Base-by-base conservation (phyloP, 371 early-diverging fungal genomes). In the Sporodiniella umbellata region DNA sequence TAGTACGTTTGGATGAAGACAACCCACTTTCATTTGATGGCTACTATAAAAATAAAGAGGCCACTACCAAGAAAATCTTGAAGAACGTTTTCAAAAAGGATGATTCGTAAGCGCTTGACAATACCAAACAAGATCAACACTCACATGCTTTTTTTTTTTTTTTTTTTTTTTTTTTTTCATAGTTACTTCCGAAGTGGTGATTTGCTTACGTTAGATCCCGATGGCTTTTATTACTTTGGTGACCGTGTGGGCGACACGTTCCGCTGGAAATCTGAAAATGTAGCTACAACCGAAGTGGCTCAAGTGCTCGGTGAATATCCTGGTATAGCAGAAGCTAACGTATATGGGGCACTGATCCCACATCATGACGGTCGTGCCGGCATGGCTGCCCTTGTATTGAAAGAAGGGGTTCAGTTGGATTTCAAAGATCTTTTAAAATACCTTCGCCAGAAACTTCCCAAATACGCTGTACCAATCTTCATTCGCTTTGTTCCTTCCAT, bases 241-340 rank as follows among this genome's bases (percentile, higher is more conserved):
- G 89, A 88, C 44, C 82, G 90, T 18, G 62, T 82, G n/a, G 89
- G 89, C 3, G 89, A 90, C 35, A 84, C 88, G 0, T 89, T 87
- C 72, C 69, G 87, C 11, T 86, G 87, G 86, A 82, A 85, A 35
- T 68, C 80, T 2, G 87, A 86, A 57, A 86, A 86, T 47, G 85
- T 86, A 12, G 70, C 83, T 12, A 83, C 87, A 12, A 70, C 75
- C 4, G 87, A 88, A 60, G 85, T 88, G 1, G 75, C 83, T 1
- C 79, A 76, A 43, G 81, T 69, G 3, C 33, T 89, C 3, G 77
- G 78, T 6, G 40, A 64, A 0, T 85, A 76, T 48, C 81, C 85
- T 1, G 80, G 66, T 30, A 64, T 87, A 8, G 58, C 62, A 4
- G 87, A 87, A 44, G 81, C 78, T 33, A 87, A 84, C 54, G 79